Base-by-base conservation (phyloP, 257 asterid species). In the Cinchona pubescens region DNA sequence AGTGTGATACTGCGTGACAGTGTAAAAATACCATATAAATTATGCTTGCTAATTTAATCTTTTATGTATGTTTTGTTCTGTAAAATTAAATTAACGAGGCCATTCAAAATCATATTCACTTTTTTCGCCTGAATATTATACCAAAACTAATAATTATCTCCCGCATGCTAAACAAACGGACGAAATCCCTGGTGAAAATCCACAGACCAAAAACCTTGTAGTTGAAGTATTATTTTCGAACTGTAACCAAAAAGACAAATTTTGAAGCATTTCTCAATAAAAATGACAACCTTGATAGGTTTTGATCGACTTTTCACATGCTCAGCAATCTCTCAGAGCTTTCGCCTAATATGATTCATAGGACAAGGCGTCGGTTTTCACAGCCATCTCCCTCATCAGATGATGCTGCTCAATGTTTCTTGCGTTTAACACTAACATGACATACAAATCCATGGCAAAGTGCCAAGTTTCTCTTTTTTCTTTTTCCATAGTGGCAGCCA, bases 241-340 rank as follows among this genome's bases (percentile, higher is more conserved):
- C 40, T 32, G 56, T 23, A 69, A 29, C 77, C 72, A 67, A 65
- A 35, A 69, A 4, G 82, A 84, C 84, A 84, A 79, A 79, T 0
- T 19, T 43, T 72, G 85, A 79, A 75, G 79, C 76, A 76, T 58
- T 73, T 77, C 67, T 59, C 76, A 76, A 75, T 85, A 68, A 59
- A 63, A 80, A 66, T 0, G 42, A 51, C 48, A 76, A 53, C 37
- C 23, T 61, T 30, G 40, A 61, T 40, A 21, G 15, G 55, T 37
- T 56, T 37, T 59, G n/a, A n/a, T n/a, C n/a, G n/a, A n/a, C 55
- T 34, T 19, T 40, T 40, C 8, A 1, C 7, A 4, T 40, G 45
- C 0, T 5, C 8, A 5, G 45, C 45, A 40, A 40, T 40, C 45
- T 40, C 8, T 40, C 45, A 40, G 8, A 58, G 37, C 45, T 67